Base-by-base conservation (phyloP, 345 rosid genomes). In the Leavenworthia alabamica region DNA sequence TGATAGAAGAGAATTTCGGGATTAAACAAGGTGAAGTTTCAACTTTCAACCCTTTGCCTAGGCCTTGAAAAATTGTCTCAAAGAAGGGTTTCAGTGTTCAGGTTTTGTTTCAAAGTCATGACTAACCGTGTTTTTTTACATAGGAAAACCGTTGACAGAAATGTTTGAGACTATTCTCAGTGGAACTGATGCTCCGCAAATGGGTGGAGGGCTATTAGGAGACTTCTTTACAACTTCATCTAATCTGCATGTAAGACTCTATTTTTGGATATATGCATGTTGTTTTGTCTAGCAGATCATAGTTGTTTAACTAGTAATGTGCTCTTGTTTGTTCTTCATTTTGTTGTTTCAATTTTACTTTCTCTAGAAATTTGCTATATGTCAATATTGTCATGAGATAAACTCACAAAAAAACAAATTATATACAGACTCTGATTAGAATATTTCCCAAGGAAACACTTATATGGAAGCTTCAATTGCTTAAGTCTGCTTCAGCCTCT, bases 391-490 rank as follows among this genome's bases (percentile, higher is more conserved):
- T n/a, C 27, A 49, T 48, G 66, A 9, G 20, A 54, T 35, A 35
- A 56, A 39, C 16, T 45, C 41, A 32, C 8, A 26, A 5, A 12
- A 12, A 12, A 41, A 9, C 1, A 46, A 26, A 53, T 64, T 40
- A 19, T 44, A 61, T 46, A 42, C 87, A 92, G 98, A 79, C 77
- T 69, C 70, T 83, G 61, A 40, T 66, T 22, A 80, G 71, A 56
- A 73, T 84, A 28, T 69, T 86, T 37, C 83, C 92, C 0, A 84
- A 74, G 72, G 83, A 81, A 45, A 83, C 95, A 14, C 79, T 91
- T 73, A 71, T 68, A 4, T 91, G 95, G 98, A 88, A 86, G 79
- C 79, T 91, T 62, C 74, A 75, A 45, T 56, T 91, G 78, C 83
- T 83, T 20, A 75, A 72, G 61, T 71, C 81, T 68, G 86, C 86